phyloP scores from a whole-genome alignment of 768 basidiomycete genomes.

The Pisolithus albus region DNA sequence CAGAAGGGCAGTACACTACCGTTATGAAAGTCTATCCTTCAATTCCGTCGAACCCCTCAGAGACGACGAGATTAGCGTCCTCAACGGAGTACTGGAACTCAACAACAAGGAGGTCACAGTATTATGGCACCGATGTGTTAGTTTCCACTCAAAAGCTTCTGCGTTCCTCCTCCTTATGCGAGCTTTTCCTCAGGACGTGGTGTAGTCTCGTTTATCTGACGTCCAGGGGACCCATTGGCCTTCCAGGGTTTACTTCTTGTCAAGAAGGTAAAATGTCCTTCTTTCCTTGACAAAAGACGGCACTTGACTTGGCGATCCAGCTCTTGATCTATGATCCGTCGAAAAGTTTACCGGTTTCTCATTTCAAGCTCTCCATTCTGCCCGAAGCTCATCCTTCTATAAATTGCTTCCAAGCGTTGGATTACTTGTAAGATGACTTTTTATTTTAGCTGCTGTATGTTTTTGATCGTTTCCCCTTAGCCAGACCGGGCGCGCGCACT shows the following conservation, averaged over 20 bases:
- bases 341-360: conserved; percentile 63
- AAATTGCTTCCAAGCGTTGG: conserved; percentile 38
- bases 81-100: conserved; percentile 74
- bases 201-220: conserved; percentile 78
- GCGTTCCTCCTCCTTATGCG: conserved; percentile 31
- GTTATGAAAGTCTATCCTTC: conserved; percentile 55
- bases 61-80: conserved; percentile 75
- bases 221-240: conserved; percentile 51
- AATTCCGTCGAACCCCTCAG: conserved; percentile 72
- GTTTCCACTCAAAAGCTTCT: conserved; percentile 46
- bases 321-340: conserved; percentile 85
- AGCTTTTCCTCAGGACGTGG: conserved; percentile 53
- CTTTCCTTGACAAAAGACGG: background rate
- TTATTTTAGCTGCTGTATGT: background rate
- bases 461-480: conserved; percentile 27
- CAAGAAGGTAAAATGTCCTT: conserved; percentile 53
- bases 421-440: conserved; percentile 64
- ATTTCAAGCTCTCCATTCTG: conserved; percentile 73
- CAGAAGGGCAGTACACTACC: too few species aligned
- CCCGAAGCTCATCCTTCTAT: conserved; percentile 76
- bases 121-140: conserved; percentile 76
- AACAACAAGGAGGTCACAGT: conserved; percentile 65
- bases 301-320: conserved; percentile 32
- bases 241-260: conserved; percentile 80
- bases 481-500: conserved; percentile 92